Evolutionary conservation across 441 rosid genomes (phyloP), one percentile per base, ranked within the genome.

Genomic region (Dalechampia spathulata): DNA sequence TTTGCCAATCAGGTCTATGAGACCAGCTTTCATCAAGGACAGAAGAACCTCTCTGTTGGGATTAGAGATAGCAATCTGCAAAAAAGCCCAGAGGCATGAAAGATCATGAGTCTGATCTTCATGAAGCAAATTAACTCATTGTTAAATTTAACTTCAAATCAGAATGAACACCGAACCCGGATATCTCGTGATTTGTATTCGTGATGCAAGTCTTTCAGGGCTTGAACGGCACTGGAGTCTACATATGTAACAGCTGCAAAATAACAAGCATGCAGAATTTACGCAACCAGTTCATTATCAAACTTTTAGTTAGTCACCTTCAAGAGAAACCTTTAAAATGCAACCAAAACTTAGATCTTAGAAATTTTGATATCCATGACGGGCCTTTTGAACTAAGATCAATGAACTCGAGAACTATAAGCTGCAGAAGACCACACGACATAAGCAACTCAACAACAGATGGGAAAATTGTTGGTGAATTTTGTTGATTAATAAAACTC

Each of bases 61-160:
- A 61, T 93, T 90, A 37, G 99, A 83, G 63, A 93, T 76, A 6
- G 93, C 96, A 15, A 90, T 78, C 96, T 89, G 85, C 66, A 66
- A 51, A 53, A 61, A 6, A 49, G 12, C 32, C 22, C 45, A 22
- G 38, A n/a, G 39, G 42, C 26, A 63, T 8, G 32, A 20, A 34
- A 23, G 22, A 26, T 21, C 7, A 23, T 52, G 34, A 48, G 26
- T 12, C 22, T 21, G 19, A 32, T 46, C 49, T 40, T 11, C 23
- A 7, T 2, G 6, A 51, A 42, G 14, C 5, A 32, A 49, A 34
- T n/a, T 12, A 44, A 41, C 11, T 13, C 23, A 20, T 34, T 23
- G n/a, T 30, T 7, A 17, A 46, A 42, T 20, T n/a, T 8, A 1
- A 21, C 39, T 21, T 49, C 47, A 27, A 1, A 41, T 0, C 0